These are phyloP conservation scores for Themeda triandra DNA, from an alignment of 176 grass and related monocot genomes.

Conservation along the genomic window DNA sequence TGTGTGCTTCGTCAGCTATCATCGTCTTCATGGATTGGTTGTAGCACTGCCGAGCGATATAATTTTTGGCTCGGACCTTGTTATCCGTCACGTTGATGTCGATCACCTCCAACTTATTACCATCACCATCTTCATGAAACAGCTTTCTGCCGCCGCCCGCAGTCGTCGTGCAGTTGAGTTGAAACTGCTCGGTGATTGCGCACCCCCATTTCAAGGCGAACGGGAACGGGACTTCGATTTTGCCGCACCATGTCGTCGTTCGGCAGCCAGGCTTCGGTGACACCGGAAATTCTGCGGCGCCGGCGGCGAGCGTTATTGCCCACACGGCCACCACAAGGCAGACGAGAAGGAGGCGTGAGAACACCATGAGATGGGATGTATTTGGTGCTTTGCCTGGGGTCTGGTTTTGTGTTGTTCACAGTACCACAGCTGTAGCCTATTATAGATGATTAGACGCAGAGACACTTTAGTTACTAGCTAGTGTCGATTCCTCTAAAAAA, in stretches of 20 bases:
- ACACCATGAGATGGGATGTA: too few species aligned
- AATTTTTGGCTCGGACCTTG: background rate
- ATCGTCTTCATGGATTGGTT: accelerated
- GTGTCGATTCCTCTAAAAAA: too few species aligned
- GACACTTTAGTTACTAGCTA: too few species aligned
- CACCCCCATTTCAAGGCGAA: background rate
- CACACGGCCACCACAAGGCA: background rate
- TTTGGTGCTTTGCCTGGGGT: too few species aligned
- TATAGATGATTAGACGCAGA: too few species aligned
- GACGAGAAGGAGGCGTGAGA: background rate
- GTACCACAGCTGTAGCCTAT: too few species aligned
- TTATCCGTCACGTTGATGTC: background rate
- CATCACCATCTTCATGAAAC: background rate
- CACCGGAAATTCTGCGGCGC: too few species aligned
- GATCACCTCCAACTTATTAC: background rate
- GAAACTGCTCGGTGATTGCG: background rate
- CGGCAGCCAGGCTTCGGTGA: background rate
- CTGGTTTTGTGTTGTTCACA: too few species aligned
- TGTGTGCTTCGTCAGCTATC: accelerated
- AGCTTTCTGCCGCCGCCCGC: background rate
- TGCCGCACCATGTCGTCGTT: background rate
- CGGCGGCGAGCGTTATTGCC: background rate
- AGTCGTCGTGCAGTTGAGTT: background rate
- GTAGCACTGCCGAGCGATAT: background rate
- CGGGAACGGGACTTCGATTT: background rate